Conservation (phyloP, 192 early-diverging fungal genomes). For the Gamsiella multidivaricata region DNA sequence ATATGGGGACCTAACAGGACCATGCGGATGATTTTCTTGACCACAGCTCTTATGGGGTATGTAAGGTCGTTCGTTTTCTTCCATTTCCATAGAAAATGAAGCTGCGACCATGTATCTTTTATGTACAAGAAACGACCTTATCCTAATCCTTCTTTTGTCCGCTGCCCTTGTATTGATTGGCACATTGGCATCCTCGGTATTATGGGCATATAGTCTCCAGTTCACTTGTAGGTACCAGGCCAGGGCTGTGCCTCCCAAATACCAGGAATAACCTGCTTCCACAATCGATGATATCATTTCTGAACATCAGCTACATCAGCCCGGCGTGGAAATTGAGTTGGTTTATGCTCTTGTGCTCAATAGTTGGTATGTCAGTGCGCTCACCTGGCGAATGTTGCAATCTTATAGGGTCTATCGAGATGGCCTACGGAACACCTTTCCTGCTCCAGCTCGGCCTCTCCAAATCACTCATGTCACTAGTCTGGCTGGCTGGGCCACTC, state of each 20-base stretch:
- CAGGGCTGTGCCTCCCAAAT: too few relatives aligned
- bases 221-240: slow-evolving; percentile 68
- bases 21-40: slow-evolving; percentile 63
- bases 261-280: not conserved
- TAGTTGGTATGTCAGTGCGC: not conserved
- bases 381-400: not conserved
- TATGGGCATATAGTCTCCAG: slow-evolving; percentile 58
- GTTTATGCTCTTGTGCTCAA: not conserved
- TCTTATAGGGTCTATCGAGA: slow-evolving; percentile 76
- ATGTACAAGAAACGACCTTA: too few relatives aligned
- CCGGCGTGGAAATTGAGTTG: not conserved
- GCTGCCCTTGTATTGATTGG: not conserved
- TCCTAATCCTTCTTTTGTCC: not conserved
- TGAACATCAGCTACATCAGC: not conserved
- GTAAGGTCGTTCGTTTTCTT: not conserved
- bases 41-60: slow-evolving; percentile 65
- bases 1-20: slow-evolving; percentile 57
- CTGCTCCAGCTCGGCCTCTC: slow-evolving; percentile 84
- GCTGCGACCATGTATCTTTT: not conserved
- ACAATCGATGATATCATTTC: slow-evolving; percentile 37
- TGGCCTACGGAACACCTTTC: slow-evolving; percentile 85
- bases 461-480: slow-evolving; percentile 85
- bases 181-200: too few relatives aligned
- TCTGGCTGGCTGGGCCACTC: slow-evolving; percentile 95
- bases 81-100: not conserved